Evolutionary conservation across 108 stramenopile genomes (phyloP), one percentile per base, ranked within the genome.

Genomic region (Stephanodiscus minutulus): DNA sequence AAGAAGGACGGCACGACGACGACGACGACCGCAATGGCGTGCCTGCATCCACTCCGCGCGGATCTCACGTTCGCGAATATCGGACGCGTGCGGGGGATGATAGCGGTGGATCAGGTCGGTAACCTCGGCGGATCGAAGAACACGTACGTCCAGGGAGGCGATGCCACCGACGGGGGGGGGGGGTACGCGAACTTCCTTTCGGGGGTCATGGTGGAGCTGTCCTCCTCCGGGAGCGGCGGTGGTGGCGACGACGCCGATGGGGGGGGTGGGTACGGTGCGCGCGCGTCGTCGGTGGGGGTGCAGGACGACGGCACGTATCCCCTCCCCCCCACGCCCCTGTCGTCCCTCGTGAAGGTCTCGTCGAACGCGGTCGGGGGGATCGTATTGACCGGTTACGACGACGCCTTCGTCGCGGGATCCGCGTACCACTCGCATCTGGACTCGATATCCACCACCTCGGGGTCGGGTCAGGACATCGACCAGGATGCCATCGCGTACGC

Each of bases 91-190:
- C 77, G 80, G 9, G 87, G 87, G 3, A 89, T 95, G 88, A 80
- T 95, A 58, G 77, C 94, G 3, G 88, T 95, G 7, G 94, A 95
- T 88, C 94, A 95, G 70, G 82, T 92, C 27, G 94, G 91, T 22
- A 64, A 82, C 49, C 59, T 86, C 17, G 61, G 74, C 1, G 83
- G 66, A 18, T 72, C 72, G 37, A 84, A 87, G 24, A 75, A 65
- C 28, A 74, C 91, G 15, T 94, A 85, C 54, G 88, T 87, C 10
- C 89, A 91, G 57, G 85, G 86, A 53, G 89, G 86, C 21, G 54
- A 72, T 37, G 49, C 37, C 11, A 81, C 83, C 0, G 59, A 70
- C 63, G 53, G 74, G 15, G 83, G 77, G 24, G 71, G 59, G 31
- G 85, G 73, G 15, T 83, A 79, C 48, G 88, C 81, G 54, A 72